A percentile compares a stretch with the other conserved stretches of the same genome.
Evolutionary conservation across 257 asterid genomes (phyloP).

Genomic region (Henckelia pumila): DNA sequence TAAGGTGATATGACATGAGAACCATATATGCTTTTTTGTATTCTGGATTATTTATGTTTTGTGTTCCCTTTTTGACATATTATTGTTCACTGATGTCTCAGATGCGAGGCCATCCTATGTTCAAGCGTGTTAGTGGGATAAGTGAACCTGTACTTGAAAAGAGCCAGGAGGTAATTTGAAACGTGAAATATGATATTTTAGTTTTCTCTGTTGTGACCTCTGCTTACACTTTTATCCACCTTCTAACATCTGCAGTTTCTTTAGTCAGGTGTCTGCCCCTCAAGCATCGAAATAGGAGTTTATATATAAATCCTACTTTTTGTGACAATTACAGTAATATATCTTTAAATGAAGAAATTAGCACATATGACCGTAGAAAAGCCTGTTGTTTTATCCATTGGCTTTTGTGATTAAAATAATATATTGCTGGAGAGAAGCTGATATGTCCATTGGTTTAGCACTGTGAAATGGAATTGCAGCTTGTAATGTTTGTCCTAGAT

Average conservation of each 20-base stretch:
- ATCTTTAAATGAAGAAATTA: neutral
- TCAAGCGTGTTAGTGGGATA: constrained; percentile 62
- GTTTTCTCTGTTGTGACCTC: constrained; percentile 7
- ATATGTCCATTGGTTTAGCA: too few species aligned
- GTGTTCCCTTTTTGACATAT: constrained; percentile 8
- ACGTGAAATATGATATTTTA: constrained; percentile 11
- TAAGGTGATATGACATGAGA: constrained; percentile 45
- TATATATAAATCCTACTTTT: neutral
- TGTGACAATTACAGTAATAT: neutral
- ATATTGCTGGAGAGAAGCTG: neutral
- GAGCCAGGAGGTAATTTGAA: constrained; percentile 75
- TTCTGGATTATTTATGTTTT: constrained; percentile 7
- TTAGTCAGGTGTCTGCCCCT: constrained; percentile 1
- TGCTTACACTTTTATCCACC: neutral
- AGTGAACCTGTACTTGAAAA: constrained; percentile 80
- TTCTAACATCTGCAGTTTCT: neutral
- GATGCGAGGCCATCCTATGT: constrained; percentile 76
- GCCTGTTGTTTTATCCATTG: neutral
- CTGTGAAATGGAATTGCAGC: too few species aligned
- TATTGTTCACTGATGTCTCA: constrained; percentile 30
- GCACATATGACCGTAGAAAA: neutral
- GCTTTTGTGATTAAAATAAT: neutral
- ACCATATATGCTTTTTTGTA: constrained; percentile 6
- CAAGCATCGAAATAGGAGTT: neutral
- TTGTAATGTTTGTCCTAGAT: too few species aligned